Conservation (phyloP, 2,329 filamentous ascomycete genomes). For the Colletotrichum euphorbiae region DNA sequence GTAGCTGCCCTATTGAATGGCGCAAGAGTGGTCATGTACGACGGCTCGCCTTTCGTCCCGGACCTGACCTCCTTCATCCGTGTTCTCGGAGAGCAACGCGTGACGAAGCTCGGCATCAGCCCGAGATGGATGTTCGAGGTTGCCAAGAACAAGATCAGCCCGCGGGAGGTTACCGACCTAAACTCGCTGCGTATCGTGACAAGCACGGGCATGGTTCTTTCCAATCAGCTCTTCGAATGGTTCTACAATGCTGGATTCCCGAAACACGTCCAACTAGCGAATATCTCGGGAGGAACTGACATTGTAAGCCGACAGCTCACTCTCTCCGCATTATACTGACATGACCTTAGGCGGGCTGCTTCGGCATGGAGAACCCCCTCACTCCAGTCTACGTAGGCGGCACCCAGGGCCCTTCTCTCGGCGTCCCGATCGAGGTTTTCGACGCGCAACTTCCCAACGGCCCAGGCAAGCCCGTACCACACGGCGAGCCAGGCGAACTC, state of each 20-base stretch:
- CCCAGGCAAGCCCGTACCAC: conserved; percentile 56
- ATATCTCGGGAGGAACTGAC: conserved; percentile 84
- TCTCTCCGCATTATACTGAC: neutral
- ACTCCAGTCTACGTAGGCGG: conserved; percentile 72
- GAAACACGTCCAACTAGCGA: conserved; percentile 71
- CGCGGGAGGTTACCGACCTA: conserved; percentile 72
- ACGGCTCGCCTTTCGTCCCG: conserved; percentile 83
- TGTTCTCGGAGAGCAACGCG: conserved; percentile 70
- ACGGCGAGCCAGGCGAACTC: conserved; percentile 79
- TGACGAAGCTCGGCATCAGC: conserved; percentile 80
- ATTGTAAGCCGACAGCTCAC: conserved; percentile 60
- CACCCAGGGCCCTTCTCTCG: conserved; percentile 62
- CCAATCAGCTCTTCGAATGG: conserved; percentile 83
- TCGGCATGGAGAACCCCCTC: conserved; percentile 75
- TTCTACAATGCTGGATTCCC: conserved; percentile 80
- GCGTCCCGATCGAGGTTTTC: conserved; percentile 67
- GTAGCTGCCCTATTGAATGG: conserved; percentile 71
- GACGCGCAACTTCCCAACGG: conserved; percentile 69
- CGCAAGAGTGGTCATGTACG: conserved; percentile 76
- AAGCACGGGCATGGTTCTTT: conserved; percentile 85
- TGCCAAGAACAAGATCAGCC: conserved; percentile 71
- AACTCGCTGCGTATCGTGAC: conserved; percentile 70
- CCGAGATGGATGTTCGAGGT: conserved; percentile 83
- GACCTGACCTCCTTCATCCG: conserved; percentile 72
- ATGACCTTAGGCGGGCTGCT: conserved; percentile 63